Percentiles rank a stretch among this genome's conserved stretches.
These are phyloP conservation scores for Pontederia paniculata DNA, from an alignment of 176 grass and related monocot genomes.

Conservation along the genomic window DNA sequence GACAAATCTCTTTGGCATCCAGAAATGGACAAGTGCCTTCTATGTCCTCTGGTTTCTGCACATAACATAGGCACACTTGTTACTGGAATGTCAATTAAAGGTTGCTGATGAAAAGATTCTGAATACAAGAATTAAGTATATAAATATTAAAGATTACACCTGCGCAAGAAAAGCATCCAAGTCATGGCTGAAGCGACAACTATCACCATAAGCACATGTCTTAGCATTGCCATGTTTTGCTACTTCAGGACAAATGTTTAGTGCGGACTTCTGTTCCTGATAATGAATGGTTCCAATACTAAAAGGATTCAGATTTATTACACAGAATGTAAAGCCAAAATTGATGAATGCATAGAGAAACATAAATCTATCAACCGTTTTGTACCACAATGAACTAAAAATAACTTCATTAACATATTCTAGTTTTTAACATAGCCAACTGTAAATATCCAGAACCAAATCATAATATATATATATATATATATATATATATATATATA, in stretches of 20 bases:
- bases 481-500: too few relatives aligned
- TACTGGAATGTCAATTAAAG: neutral
- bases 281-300: conserved; percentile 4
- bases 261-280: conserved; percentile 58
- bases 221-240: conserved; percentile 63
- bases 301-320: conserved; percentile 6
- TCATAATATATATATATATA: too few relatives aligned
- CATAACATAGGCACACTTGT: neutral
- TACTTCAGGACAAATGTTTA: conserved; percentile 63
- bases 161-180: conserved; percentile 66
- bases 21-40: conserved; percentile 78
- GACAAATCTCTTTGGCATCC: conserved; percentile 35
- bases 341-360: neutral
- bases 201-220: conserved; percentile 49
- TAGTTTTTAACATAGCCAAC: too few relatives aligned
- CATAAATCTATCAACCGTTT: too few relatives aligned
- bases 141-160: conserved; percentile 27
- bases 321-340: neutral
- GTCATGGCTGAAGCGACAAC: conserved; percentile 87
- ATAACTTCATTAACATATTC: too few relatives aligned
- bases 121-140: neutral
- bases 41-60: conserved; percentile 80
- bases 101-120: neutral
- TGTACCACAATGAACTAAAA: too few relatives aligned
- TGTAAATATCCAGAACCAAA: too few relatives aligned